Conservation (phyloP, 495 filamentous ascomycete species). For the Venustampulla echinocandica region DNA sequence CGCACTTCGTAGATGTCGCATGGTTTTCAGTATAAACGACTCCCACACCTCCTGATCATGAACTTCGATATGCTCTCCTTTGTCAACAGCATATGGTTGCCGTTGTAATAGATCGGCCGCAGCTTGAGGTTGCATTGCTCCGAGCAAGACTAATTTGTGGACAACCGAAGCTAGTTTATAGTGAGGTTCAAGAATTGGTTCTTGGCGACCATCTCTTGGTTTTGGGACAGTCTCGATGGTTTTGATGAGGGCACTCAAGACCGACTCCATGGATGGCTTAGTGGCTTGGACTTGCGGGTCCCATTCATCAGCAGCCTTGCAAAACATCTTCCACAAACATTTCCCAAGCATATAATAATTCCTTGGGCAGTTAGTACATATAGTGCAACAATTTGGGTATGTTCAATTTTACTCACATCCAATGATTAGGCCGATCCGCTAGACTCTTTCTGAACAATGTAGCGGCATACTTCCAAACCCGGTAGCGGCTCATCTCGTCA, state of each 20-base stretch:
- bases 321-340: conserved; percentile 91
- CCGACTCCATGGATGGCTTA: conserved; percentile 44
- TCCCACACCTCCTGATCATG: conserved; percentile 61
- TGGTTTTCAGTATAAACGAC: conserved; percentile 58
- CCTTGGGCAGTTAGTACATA: conserved; percentile 32
- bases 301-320: conserved; percentile 45
- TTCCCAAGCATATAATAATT: conserved; percentile 88
- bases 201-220: conserved; percentile 62
- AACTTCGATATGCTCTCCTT: conserved; percentile 25
- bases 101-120: conserved; percentile 21
- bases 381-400: conserved; percentile 6
- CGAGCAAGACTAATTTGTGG: conserved; percentile 64
- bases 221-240: conserved; percentile 75
- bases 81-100: conserved; percentile 15
- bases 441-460: conserved; percentile 71
- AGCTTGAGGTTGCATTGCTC: conserved; percentile 25
- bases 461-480: conserved; percentile 79
- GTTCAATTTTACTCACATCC: conserved; percentile 56
- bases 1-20: conserved; percentile 67
- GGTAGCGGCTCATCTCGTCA: conserved; percentile 60
- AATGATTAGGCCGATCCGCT: conserved; percentile 64
- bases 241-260: conserved; percentile 61
- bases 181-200: conserved; percentile 89
- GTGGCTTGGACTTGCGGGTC: conserved; percentile 33
- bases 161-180: conserved; percentile 87